These are phyloP conservation scores for Cryptosporidium felis DNA, from an alignment of 169 alveolate species.

Conservation along the genomic window DNA sequence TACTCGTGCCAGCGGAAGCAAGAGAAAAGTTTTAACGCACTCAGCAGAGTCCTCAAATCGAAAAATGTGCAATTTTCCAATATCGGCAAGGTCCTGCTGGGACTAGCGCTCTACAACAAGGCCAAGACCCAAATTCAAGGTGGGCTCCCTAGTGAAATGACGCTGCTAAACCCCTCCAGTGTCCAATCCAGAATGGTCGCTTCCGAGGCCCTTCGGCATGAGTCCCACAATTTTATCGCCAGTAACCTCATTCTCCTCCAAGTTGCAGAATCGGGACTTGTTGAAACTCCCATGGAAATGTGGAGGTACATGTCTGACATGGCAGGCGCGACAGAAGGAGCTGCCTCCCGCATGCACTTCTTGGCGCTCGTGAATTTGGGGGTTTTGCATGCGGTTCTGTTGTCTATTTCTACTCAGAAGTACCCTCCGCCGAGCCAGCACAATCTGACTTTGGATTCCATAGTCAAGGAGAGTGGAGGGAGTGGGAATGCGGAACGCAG, in stretches of 20 bases:
- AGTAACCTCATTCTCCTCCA: constrained; percentile 41
- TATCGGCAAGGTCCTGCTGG: constrained; percentile 37
- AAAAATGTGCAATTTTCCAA: constrained; percentile 23
- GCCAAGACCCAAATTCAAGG: constrained; percentile 28
- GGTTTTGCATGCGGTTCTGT: constrained; percentile 17
- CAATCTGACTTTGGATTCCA: constrained; percentile 40
- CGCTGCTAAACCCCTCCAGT: constrained; percentile 22
- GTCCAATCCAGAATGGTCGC: constrained; percentile 48
- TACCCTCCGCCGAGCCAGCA: constrained; percentile 65
- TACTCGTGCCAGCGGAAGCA: constrained; percentile 19
- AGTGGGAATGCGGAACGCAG: constrained; percentile 7
- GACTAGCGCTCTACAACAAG: constrained; percentile 42
- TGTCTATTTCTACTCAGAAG: constrained; percentile 40
- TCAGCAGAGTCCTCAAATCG: constrained; percentile 54
- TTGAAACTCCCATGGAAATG: constrained; percentile 24
- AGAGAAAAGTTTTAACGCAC: constrained; percentile 35
- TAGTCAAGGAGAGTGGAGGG: constrained; percentile 22
- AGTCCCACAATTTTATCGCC: constrained; percentile 42
- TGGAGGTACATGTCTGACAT: constrained; percentile 63
- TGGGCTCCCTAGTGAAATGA: constrained; percentile 9
- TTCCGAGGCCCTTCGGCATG: constrained; percentile 24
- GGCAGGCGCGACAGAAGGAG: constrained; percentile 39
- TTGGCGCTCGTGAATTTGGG: constrained; percentile 50
- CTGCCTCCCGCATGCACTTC: constrained; percentile 47
- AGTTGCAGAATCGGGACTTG: constrained; percentile 39